Base-by-base conservation (phyloP, 108 stramenopile species). In the Conticribra weissflogii region DNA sequence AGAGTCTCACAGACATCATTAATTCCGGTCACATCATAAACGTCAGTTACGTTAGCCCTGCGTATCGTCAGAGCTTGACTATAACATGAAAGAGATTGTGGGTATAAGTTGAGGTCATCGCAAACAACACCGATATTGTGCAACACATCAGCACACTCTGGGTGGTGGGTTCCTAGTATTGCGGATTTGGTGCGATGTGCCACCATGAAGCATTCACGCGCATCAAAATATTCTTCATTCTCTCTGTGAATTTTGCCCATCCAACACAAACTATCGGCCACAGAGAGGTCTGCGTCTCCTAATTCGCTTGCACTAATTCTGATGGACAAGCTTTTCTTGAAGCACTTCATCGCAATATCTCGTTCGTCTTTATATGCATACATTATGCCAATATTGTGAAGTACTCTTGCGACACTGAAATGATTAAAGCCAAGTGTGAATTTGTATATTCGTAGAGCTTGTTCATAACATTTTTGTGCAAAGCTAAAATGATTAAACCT, bases 161-260 rank as follows among this genome's bases (percentile, higher is more conserved):
- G 18, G 32, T 76, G 71, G 7, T 65, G 54, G 14, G 58, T 57
- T 27, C 84, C 84, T n/a, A 85, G 48, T 0, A 74, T 30, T 30
- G 54, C 21, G 31, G 69, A 77, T 63, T 82, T 85, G 18, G 68
- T 74, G 9, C 34, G 41, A 53, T 64, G 79, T 9, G 84, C 84
- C 28, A 21, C 46, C 33, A 64, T 24, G 49, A 85, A 85, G 17
- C 68, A 76, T 27, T 76, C 54, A 32, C 67, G 71, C 21, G 84
- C 84, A 30, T 72, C 77, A 2, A 63, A 49, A 22, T 63, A 67
- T 27, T 66, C 54, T 24, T 67, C 68, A 19, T 63, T 61, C 48
- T 82, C 81, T 52, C 84, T 61, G 52, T 85, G 70, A 17, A 85
- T 74, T 17, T 82, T 85, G 16, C 84, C 84, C n/a, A 85, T 76